Evolutionary conservation across 176 grass and related monocot species (phyloP).

Genomic region (sorghum (Sorghum bicolor)): DNA sequence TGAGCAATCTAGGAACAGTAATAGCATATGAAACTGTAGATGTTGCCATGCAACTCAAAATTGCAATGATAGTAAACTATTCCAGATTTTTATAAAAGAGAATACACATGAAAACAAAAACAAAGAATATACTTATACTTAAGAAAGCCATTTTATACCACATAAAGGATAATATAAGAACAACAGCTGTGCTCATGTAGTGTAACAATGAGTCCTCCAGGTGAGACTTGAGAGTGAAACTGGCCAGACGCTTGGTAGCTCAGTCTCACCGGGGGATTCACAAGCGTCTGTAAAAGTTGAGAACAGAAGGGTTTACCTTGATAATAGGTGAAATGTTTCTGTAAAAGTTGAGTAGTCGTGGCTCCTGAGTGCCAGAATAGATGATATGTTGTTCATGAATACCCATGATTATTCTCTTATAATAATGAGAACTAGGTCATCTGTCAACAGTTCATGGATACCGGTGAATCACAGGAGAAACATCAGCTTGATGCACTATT

Average conservation of each 20-base stretch:
- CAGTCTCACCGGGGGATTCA: background rate
- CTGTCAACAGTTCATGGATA: slow-evolving; percentile 23
- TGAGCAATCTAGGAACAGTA: slow-evolving; percentile 1
- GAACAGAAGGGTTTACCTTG: slow-evolving; percentile 23
- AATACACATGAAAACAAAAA: background rate
- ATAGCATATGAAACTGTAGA: background rate
- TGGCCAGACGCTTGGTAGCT: background rate
- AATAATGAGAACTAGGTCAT: background rate
- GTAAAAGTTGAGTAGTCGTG: background rate
- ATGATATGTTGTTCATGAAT: background rate
- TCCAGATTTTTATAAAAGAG: background rate
- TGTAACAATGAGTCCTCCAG: background rate
- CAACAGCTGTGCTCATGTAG: background rate
- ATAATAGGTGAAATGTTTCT: slow-evolving; percentile 1
- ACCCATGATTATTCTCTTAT: slow-evolving; percentile 16
- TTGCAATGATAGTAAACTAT: background rate
- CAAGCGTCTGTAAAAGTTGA: no score
- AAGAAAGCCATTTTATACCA: background rate
- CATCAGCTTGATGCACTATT: background rate
- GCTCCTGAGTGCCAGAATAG: background rate
- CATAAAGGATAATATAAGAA: background rate
- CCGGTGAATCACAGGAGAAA: background rate
- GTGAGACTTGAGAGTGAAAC: background rate
- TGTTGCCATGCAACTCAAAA: background rate
- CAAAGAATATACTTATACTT: background rate